Conservation (phyloP, 1,284 basidiomycete genomes). For the Moesziomyces sp. region DNA sequence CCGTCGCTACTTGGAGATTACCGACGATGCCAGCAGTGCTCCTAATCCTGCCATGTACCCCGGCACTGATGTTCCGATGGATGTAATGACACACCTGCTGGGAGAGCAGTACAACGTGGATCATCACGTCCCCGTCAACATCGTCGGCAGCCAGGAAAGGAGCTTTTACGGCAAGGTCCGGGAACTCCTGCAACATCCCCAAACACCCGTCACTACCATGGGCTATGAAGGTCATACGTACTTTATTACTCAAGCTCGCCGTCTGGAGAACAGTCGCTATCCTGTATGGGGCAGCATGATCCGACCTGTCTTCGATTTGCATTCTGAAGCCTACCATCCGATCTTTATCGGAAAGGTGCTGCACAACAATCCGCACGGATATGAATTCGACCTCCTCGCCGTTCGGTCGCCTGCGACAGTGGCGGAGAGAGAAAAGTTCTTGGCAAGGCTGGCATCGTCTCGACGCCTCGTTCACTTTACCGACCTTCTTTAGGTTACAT, state of each 20-base stretch:
- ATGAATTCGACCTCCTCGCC: not conserved
- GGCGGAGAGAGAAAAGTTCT: not conserved
- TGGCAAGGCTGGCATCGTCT: not conserved
- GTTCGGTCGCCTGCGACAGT: not conserved
- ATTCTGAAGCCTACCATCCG: not conserved
- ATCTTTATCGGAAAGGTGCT: not conserved
- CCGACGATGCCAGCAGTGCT: conserved; percentile 10
- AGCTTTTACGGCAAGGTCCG: not conserved
- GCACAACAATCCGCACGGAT: not conserved
- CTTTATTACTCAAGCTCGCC: not conserved
- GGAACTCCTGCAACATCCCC: conserved; percentile 3
- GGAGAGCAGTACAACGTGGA: conserved; percentile 5
- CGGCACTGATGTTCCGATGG: conserved; percentile 1
- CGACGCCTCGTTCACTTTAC: not conserved
- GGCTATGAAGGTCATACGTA: not conserved
- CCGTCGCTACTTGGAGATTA: not conserved
- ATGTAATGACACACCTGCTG: conserved; percentile 7
- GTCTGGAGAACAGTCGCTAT: not conserved
- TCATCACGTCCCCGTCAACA: not conserved
- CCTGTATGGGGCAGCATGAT: not conserved
- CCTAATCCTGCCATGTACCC: not conserved
- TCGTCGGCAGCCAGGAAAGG: not conserved
- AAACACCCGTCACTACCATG: not conserved
- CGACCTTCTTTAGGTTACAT: not conserved
- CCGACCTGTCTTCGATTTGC: not conserved